These are phyloP conservation scores for Zoysia japonica DNA, from an alignment of 176 grass and related monocot species.

Conservation along the genomic window DNA sequence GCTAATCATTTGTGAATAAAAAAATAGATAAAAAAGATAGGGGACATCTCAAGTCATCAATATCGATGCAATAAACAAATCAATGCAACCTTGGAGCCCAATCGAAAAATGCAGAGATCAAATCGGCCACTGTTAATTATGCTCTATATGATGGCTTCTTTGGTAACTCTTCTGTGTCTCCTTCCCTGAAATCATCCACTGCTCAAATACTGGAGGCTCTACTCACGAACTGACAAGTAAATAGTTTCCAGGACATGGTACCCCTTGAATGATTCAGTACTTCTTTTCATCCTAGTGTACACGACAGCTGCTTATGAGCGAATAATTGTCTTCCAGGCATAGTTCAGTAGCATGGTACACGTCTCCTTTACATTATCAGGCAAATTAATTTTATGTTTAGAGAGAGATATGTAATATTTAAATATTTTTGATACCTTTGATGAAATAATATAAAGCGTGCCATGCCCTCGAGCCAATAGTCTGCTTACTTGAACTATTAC, in stretches of 20 bases:
- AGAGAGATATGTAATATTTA: too few relatives aligned
- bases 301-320: neutral
- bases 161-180: slow-evolving; percentile 67
- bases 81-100: too few relatives aligned
- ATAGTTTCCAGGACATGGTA: neutral
- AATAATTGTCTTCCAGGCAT: neutral
- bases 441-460: too few relatives aligned
- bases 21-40: too few relatives aligned
- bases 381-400: too few relatives aligned
- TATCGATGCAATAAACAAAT: too few relatives aligned
- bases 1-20: too few relatives aligned
- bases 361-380: too few relatives aligned
- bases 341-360: too few relatives aligned
- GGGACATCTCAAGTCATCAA: too few relatives aligned
- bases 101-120: slow-evolving; percentile 50
- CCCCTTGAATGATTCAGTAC: neutral
- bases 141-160: slow-evolving; percentile 91
- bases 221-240: slow-evolving; percentile 36
- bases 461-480: too few relatives aligned
- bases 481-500: too few relatives aligned
- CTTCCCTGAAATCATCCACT: slow-evolving; percentile 63
- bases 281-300: neutral
- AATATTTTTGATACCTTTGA: neutral
- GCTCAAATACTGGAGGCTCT: slow-evolving; percentile 48
- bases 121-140: slow-evolving; percentile 65